Percentiles rank a stretch among this genome's conserved stretches.
These are phyloP conservation scores for Thelonectria discophora DNA, from an alignment of 2,329 filamentous ascomycete genomes.

Conservation along the genomic window DNA sequence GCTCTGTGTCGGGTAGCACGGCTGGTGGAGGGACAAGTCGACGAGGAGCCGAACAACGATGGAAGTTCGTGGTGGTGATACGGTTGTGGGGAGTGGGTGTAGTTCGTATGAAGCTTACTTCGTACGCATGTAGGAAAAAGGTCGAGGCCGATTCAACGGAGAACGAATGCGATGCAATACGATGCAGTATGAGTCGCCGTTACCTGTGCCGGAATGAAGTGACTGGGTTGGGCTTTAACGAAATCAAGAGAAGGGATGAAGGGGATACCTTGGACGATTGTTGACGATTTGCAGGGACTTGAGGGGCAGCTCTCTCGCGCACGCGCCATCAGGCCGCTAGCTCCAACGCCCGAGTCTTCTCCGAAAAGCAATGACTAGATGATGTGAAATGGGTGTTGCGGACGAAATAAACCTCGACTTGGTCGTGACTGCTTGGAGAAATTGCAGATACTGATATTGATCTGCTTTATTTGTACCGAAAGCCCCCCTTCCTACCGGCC, in stretches of 20 bases:
- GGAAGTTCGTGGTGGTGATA: slow-evolving; percentile 6
- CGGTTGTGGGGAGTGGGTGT: neutral
- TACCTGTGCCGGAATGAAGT: neutral
- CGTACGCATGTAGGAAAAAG: neutral
- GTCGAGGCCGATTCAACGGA: neutral
- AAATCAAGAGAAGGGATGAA: neutral
- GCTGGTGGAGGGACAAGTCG: slow-evolving; percentile 7
- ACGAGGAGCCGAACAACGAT: neutral
- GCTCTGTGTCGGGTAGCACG: neutral
- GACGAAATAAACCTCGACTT: neutral
- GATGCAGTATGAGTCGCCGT: neutral
- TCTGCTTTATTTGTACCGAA: too few species aligned
- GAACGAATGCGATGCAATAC: neutral
- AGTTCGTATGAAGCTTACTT: neutral
- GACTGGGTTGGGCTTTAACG: neutral
- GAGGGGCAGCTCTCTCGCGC: slow-evolving; percentile 7
- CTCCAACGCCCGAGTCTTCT: neutral
- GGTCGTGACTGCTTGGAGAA: too few species aligned
- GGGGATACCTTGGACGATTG: slow-evolving; percentile 5
- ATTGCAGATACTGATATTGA: too few species aligned
- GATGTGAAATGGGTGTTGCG: neutral
- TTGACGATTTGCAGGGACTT: slow-evolving; percentile 7
- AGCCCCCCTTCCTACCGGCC: too few species aligned
- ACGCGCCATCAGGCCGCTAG: slow-evolving; percentile 19
- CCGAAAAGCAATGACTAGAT: neutral